Evolutionary conservation across 352 stramenopile species (phyloP), one percentile per base, ranked within the genome.

Genomic region (Phytophthora vignae): DNA sequence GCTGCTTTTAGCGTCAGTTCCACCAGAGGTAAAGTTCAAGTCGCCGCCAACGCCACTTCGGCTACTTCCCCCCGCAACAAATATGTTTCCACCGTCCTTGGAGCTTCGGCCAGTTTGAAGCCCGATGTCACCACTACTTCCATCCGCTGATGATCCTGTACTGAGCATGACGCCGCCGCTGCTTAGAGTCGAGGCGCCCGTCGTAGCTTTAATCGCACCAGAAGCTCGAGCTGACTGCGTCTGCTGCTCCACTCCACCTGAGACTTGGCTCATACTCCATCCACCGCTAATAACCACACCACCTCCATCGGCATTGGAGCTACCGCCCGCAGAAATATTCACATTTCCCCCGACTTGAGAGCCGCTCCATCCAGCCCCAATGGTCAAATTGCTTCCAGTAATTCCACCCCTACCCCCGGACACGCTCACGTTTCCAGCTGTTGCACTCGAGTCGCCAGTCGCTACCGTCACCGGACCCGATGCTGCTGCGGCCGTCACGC

Each of bases 241-340:
- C 31, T 55, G 9, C 42, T 54, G 12, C 19, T 71, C 68, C 12
- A 71, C 33, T 25, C 61, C 40, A 14, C 68, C 68, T 22, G 68
- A 75, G 3, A 27, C 60, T n/a, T 67, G 68, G 42, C 14, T 67
- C 17, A 22, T 66, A 52, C 68, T 71, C 55, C 50, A 71, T 38
- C 68, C 68, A 14, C 68, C 62, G 50, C 61, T 64, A 52, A 75
- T 44, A 9, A 67, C 17, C 15, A 54, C 29, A 61, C 11, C 38
- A 33, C 68, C 68, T 52, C 68, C 68, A 64, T 71, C 63, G 3
- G n/a, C 4, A 36, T 5, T 46, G 7, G 29, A 67, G 25, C 68
- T 64, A 1, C 68, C 68, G 38, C 68, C 68, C 56, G 68, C 68
- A n/a, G 62, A 71, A 67, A 75, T n/a, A 14, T 71, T 71, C 33